Percentiles rank a stretch among this genome's conserved stretches.
Conservation (phyloP, 495 filamentous ascomycete genomes). For the Aspergillus ellipticus region DNA sequence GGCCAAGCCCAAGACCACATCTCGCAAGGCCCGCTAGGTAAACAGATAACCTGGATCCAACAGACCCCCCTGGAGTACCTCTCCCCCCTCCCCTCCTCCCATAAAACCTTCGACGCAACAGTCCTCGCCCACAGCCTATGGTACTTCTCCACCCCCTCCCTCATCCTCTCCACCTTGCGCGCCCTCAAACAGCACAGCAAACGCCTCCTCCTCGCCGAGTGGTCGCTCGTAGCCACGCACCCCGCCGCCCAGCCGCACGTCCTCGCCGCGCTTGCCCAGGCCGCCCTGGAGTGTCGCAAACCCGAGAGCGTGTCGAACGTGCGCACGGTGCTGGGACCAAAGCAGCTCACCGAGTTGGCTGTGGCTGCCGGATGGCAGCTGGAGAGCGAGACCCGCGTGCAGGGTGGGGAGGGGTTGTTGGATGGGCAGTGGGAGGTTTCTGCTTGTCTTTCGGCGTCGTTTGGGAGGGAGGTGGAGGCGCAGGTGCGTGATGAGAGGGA, state of each 20-base stretch:
- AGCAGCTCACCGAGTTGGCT: slow-evolving; percentile 27
- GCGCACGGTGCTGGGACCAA: slow-evolving; percentile 37
- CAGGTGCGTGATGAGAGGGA: slow-evolving; percentile 31
- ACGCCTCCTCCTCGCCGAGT: slow-evolving; percentile 39
- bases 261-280: slow-evolving; percentile 22
- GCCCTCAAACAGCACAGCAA: slow-evolving; percentile 29
- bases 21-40: slow-evolving; percentile 28
- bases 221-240: slow-evolving; percentile 25
- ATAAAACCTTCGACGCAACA: slow-evolving; percentile 36
- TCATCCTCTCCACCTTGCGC: slow-evolving; percentile 28
- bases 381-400: slow-evolving; percentile 26
- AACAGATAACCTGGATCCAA: slow-evolving; percentile 38
- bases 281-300: slow-evolving; percentile 22
- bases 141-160: slow-evolving; percentile 38
- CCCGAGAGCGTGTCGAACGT: slow-evolving; percentile 36
- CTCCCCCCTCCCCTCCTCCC: slow-evolving; percentile 11
- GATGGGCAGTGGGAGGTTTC: slow-evolving; percentile 47
- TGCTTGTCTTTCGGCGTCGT: slow-evolving; percentile 23
- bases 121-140: slow-evolving; percentile 48
- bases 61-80: slow-evolving; percentile 25
- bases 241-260: slow-evolving; percentile 23
- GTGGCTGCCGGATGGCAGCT: slow-evolving; percentile 24
- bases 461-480: slow-evolving; percentile 24
- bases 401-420: slow-evolving; percentile 28
- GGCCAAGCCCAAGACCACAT: slow-evolving; percentile 36